These are phyloP conservation scores for Penicillium decumbens DNA, from an alignment of 2,329 filamentous ascomycete genomes.

Conservation along the genomic window DNA sequence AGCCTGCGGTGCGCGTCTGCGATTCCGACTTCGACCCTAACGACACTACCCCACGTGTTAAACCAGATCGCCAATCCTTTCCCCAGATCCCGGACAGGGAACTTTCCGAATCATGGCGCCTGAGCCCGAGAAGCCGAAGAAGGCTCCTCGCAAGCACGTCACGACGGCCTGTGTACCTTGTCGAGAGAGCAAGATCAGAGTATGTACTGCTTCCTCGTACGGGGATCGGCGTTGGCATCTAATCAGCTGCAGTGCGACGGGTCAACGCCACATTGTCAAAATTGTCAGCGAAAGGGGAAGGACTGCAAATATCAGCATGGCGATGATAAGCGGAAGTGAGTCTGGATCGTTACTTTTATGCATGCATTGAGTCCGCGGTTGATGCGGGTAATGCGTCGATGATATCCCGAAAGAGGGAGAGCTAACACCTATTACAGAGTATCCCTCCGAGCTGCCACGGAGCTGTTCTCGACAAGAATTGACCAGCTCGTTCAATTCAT, in stretches of 20 bases:
- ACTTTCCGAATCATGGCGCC: constrained; percentile 20
- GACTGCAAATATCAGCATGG: constrained; percentile 40
- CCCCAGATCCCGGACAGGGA: background rate
- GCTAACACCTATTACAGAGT: constrained; percentile 21
- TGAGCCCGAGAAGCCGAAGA: constrained; percentile 27
- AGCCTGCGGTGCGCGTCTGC: background rate
- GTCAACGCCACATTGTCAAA: constrained; percentile 36
- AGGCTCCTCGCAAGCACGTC: constrained; percentile 40
- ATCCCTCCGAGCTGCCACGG: constrained; percentile 35
- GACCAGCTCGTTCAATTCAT: constrained; percentile 42
- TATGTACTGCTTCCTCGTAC: constrained; percentile 19
- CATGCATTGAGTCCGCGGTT: background rate
- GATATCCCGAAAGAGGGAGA: background rate
- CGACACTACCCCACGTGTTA: background rate
- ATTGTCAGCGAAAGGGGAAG: constrained; percentile 38
- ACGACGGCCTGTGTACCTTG: constrained; percentile 45
- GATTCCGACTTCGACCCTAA: background rate
- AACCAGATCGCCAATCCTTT: background rate
- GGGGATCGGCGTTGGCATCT: constrained; percentile 3
- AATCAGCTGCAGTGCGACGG: constrained; percentile 34
- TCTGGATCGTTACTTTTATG: constrained; percentile 1
- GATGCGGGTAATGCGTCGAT: background rate
- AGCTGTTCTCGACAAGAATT: constrained; percentile 37
- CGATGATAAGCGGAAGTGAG: constrained; percentile 40
- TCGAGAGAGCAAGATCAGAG: constrained; percentile 45